Conservation (phyloP, 768 basidiomycete genomes). For the Mycena belliarum region DNA sequence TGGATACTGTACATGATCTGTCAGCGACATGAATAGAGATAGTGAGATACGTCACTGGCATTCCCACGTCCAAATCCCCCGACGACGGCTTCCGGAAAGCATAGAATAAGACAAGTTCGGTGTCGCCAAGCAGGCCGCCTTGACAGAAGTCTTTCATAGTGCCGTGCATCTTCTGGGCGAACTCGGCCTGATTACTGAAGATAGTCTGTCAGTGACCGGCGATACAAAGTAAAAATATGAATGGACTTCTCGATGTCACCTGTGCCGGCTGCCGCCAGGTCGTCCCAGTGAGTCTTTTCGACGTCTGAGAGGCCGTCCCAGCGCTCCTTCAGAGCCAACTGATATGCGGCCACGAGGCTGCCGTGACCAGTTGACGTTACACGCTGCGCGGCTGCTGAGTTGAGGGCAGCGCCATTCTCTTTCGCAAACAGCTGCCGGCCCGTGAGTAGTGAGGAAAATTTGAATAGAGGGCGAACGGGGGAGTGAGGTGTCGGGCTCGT, state of each 20-base stretch:
- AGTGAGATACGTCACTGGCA: not conserved
- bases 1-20: not conserved
- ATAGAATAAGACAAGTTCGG: not conserved
- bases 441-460: not conserved
- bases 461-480: not conserved
- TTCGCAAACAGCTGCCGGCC: not conserved
- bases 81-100: not conserved
- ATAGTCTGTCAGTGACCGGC: not conserved
- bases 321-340: not conserved
- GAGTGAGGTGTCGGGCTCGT: not conserved
- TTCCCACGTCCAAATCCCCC: not conserved
- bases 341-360: not conserved
- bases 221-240: not conserved
- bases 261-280: not conserved
- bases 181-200: not conserved
- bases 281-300: not conserved
- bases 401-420: not conserved
- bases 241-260: not conserved
- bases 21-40: not conserved
- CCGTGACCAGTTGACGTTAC: not conserved
- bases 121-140: not conserved
- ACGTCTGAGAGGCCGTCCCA: not conserved
- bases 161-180: not conserved
- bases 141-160: not conserved
- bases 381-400: not conserved